A percentile compares a stretch with the other conserved stretches of the same genome.
Evolutionary conservation across 495 filamentous ascomycete genomes (phyloP).

Genomic region (Xylaria palmicola): DNA sequence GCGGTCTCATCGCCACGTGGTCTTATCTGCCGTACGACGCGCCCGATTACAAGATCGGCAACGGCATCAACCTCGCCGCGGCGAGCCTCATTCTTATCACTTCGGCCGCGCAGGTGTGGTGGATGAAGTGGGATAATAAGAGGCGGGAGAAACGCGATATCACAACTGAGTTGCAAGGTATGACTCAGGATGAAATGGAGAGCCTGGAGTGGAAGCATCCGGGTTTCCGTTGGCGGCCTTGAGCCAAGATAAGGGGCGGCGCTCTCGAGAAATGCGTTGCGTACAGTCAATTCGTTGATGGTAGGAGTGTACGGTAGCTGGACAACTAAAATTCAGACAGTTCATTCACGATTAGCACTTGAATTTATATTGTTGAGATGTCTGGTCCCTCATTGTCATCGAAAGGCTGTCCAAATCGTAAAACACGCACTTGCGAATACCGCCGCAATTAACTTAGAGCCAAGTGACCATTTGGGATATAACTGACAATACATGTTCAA

Average conservation of each 20-base stretch:
- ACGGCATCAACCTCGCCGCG: constrained; percentile 70
- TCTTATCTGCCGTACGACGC: constrained; percentile 62
- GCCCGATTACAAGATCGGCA: constrained; percentile 70
- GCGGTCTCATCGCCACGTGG: constrained; percentile 71
- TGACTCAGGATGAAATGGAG: constrained; percentile 57
- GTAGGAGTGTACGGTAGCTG: not conserved
- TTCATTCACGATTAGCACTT: not conserved
- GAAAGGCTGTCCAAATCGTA: too few relatives aligned
- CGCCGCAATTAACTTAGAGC: too few relatives aligned
- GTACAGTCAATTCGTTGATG: not conserved
- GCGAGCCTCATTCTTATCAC: constrained; percentile 52
- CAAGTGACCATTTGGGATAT: too few relatives aligned
- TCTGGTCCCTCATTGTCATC: too few relatives aligned
- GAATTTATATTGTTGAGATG: not conserved
- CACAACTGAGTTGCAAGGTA: constrained; percentile 53
- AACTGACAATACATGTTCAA: too few relatives aligned
- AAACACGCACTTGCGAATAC: too few relatives aligned
- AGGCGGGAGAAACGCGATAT: constrained; percentile 53
- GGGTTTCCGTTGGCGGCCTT: constrained; percentile 63
- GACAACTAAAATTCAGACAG: too few relatives aligned
- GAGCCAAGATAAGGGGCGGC: not conserved
- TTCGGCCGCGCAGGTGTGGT: constrained; percentile 46
- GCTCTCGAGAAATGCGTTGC: not conserved
- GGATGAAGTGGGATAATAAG: constrained; percentile 66
- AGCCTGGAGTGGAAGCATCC: constrained; percentile 74